These are phyloP conservation scores for Coemansia sp. DNA, from an alignment of 192 early-diverging fungal species.

Conservation along the genomic window DNA sequence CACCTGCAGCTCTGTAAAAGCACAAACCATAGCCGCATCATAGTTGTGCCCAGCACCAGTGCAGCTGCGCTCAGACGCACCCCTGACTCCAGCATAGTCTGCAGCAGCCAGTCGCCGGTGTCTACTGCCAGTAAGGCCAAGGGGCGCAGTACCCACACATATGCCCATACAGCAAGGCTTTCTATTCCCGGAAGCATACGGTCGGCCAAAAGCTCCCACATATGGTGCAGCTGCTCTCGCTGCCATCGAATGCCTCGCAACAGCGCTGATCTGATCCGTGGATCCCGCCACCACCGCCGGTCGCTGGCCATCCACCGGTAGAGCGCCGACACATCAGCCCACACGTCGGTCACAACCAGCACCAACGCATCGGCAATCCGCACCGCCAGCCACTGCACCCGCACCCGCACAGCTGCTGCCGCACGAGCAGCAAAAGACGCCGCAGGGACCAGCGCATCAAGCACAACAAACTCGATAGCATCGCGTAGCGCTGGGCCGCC, in stretches of 20 bases:
- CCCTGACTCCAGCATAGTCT: not conserved
- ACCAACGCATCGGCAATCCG: conserved; percentile 12
- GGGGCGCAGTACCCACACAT: not conserved
- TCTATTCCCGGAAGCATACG: not conserved
- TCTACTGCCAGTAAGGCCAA: not conserved
- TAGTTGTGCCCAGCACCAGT: not conserved
- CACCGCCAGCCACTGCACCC: conserved; percentile 20
- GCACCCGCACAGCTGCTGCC: not conserved
- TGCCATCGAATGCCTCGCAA: not conserved
- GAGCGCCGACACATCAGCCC: not conserved
- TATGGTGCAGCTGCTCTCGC: not conserved
- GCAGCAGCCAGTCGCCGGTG: conserved; percentile 6
- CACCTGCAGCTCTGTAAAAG: too few species aligned
- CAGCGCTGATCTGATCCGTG: not conserved
- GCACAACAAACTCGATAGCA: conserved; percentile 16
- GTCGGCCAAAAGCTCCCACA: not conserved
- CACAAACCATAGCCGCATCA: not conserved
- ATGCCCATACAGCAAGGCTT: not conserved
- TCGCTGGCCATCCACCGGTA: conserved; percentile 10
- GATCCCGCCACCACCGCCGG: conserved; percentile 35
- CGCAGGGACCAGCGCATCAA: conserved; percentile 17
- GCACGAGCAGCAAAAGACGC: not conserved
- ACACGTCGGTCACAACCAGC: conserved; percentile 23
- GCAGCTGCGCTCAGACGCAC: not conserved
- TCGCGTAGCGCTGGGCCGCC: conserved; percentile 27